Base-by-base conservation (phyloP, 2,329 filamentous ascomycete species). In the Xylariales sp. region DNA sequence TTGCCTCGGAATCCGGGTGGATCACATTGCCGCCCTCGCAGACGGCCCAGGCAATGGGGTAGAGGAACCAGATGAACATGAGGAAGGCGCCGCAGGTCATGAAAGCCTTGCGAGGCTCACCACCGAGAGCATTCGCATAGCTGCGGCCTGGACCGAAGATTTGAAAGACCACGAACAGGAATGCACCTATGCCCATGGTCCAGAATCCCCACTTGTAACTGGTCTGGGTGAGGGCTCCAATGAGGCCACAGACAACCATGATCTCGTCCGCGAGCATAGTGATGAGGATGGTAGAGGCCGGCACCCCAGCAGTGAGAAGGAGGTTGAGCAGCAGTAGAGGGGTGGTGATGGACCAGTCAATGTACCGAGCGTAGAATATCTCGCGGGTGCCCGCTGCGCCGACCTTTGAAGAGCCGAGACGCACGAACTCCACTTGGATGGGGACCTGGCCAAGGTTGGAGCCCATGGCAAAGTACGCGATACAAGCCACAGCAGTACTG, bases 171-270 rank as follows among this genome's bases (percentile, higher is more conserved):
- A 87, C 72, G 55, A 77, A 80, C 45, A 77, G 61, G 41, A 84
- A 72, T 19, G 72, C 66, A 4, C 64, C 55, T 50, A 59, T 66
- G 39, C 72, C 74, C 40, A 83, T 81, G 8, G 63, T 60, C 55
- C 72, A 83, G 60, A 81, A 86, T 2, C 78, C 79, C 78, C 77
- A 85, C 53, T 85, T 86, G 65, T 85, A 86, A 3, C 61, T 63
- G 7, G 72, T 76, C 13, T 59, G 55, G 4, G 83, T 77, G 2
- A 85, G 70, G 4, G 82, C 79, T 19, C 83, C 82, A 14, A 85
- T 69, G 5, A 85, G 69, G 17, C 78, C 79, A 16, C 74, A 76
- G n/a, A 84, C 62, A 33, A 86, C 73, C 79, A 85, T 83, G 49
- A 85, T 66, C 50, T 75, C 65, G 45, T 83, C 78, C 4, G 83